Percentiles rank a stretch among this genome's conserved stretches.
Evolutionary conservation across 768 basidiomycete genomes (phyloP).

Genomic region (Termitomyces sp.): DNA sequence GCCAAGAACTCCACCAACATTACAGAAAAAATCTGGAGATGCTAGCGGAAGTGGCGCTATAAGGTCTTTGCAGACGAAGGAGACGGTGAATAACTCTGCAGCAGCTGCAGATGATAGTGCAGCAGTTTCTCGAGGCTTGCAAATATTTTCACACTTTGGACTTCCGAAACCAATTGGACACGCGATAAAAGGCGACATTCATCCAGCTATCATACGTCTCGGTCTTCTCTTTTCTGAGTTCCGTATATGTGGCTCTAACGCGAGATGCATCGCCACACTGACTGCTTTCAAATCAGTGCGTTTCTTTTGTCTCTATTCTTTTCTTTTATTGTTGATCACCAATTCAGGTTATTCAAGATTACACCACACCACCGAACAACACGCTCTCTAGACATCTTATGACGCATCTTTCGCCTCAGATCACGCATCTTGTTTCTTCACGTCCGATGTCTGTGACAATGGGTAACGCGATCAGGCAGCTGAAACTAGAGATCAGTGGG

Average conservation of each 20-base stretch:
- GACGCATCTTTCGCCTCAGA: conserved; percentile 91
- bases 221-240: conserved; percentile 91
- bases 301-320: conserved; percentile 16
- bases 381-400: conserved; percentile 89
- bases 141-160: conserved; percentile 87
- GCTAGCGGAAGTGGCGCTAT: conserved; percentile 17
- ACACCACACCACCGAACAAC: conserved; percentile 80
- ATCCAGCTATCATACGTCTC: conserved; percentile 83
- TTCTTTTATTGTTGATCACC: conserved; percentile 3
- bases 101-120: conserved; percentile 25
- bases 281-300: conserved; percentile 88
- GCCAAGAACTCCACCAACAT: conserved; percentile 25
- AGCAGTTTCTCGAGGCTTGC: conserved; percentile 59
- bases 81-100: conserved; percentile 19
- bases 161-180: conserved; percentile 57
- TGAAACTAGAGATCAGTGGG: conserved; percentile 93
- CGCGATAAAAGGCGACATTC: conserved; percentile 78
- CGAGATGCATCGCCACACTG: conserved; percentile 90
- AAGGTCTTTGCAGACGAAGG: conserved; percentile 21
- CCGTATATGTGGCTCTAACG: conserved; percentile 92
- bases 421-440: conserved; percentile 82
- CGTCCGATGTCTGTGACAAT: conserved; percentile 91
- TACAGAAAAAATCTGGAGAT: conserved; percentile 33
- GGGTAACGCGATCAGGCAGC: conserved; percentile 91
- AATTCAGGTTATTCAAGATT: conserved; percentile 83